Percentiles rank a stretch among this genome's conserved stretches.
phyloP scores from a whole-genome alignment of 768 basidiomycete genomes.

The Mrakia gelida region DNA sequence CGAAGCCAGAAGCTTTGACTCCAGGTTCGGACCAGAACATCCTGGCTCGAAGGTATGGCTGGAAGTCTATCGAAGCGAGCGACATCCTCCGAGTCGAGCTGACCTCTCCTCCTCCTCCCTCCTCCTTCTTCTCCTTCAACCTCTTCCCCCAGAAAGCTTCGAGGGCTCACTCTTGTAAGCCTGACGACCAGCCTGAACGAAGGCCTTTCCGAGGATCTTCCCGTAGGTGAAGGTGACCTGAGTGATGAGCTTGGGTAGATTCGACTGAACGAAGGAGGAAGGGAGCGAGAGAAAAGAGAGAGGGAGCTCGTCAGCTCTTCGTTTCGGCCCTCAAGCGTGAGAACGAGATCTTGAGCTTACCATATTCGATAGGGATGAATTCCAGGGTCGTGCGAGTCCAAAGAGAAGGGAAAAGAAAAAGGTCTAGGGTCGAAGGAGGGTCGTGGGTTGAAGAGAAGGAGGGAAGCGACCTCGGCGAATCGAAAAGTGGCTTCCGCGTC shows the following conservation, averaged over 20 bases:
- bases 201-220: constrained; percentile 84
- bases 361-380: no score
- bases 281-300: constrained; percentile 3
- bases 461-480: no score
- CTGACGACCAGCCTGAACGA: constrained; percentile 82
- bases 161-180: constrained; percentile 76
- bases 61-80: background rate
- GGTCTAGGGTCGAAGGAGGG: no score
- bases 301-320: background rate
- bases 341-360: no score
- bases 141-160: background rate
- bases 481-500: no score
- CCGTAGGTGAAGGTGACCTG: constrained; percentile 73
- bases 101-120: background rate
- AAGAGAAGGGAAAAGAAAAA: no score
- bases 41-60: no score
- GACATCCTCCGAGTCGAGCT: background rate
- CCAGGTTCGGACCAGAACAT: background rate
- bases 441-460: no score
- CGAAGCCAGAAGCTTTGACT: background rate
- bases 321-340: background rate
- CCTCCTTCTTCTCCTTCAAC: background rate
- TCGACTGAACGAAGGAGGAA: constrained; percentile 52
- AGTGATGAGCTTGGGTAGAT: constrained; percentile 65
- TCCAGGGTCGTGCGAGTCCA: no score